These are phyloP conservation scores for Astragalus membranaceus DNA, from an alignment of 306 rosid genomes.

Conservation along the genomic window DNA sequence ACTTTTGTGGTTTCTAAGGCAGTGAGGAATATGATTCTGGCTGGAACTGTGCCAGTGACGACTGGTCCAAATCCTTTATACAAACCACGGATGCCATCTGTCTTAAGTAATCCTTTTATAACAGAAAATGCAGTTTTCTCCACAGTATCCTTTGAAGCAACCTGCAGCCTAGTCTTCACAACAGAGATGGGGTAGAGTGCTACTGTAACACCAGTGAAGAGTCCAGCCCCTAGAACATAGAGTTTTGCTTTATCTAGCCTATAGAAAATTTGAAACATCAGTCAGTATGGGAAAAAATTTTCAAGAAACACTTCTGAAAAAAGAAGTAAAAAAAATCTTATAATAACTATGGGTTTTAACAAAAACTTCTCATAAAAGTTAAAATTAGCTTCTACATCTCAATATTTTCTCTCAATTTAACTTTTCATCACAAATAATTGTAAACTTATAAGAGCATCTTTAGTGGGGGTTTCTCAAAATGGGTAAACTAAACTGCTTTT, in stretches of 20 bases:
- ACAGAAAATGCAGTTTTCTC: conserved; percentile 75
- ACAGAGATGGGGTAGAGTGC: conserved; percentile 85
- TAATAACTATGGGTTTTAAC: background rate
- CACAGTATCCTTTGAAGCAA: conserved; percentile 61
- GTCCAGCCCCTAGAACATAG: conserved; percentile 80
- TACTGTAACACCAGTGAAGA: conserved; percentile 78
- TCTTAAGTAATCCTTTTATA: conserved; percentile 56
- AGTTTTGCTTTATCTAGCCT: conserved; percentile 86
- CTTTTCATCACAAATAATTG: background rate
- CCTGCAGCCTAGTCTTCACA: conserved; percentile 86
- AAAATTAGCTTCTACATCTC: no score
- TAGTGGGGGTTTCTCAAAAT: no score
- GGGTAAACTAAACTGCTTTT: no score
- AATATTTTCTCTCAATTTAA: no score
- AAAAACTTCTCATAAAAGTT: no score
- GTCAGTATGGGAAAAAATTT: background rate
- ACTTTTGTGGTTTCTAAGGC: conserved; percentile 78
- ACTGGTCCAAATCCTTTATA: conserved; percentile 87
- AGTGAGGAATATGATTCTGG: conserved; percentile 77
- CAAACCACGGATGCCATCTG: conserved; percentile 82
- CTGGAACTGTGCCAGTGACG: conserved; percentile 76
- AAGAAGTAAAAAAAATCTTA: background rate
- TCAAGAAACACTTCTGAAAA: background rate
- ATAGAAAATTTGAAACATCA: conserved; percentile 15
- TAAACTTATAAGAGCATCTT: no score